Percentiles rank a stretch among this genome's conserved stretches.
These are phyloP conservation scores for Bacidia rubella DNA, from an alignment of 495 filamentous ascomycete species.

Conservation along the genomic window DNA sequence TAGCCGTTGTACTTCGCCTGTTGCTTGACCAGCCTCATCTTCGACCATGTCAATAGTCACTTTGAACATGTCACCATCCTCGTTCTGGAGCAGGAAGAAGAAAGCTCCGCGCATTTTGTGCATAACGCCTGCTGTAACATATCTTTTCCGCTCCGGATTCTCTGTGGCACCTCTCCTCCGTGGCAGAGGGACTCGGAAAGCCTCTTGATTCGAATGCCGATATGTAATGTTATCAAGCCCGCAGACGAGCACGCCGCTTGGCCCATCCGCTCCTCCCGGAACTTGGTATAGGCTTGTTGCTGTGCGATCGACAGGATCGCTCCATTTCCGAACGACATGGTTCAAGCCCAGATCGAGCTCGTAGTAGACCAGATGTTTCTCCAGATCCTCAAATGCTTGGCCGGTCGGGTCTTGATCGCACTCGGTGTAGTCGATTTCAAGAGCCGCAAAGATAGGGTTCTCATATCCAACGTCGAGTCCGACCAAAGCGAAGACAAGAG, in stretches of 20 bases:
- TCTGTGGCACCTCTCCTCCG: slow-evolving; percentile 75
- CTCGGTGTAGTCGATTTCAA: slow-evolving; percentile 88
- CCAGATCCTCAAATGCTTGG: slow-evolving; percentile 61
- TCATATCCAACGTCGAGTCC: slow-evolving; percentile 91
- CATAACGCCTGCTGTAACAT: slow-evolving; percentile 81
- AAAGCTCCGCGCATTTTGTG: slow-evolving; percentile 95
- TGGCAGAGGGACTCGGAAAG: slow-evolving; percentile 81
- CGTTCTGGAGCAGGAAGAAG: slow-evolving; percentile 90
- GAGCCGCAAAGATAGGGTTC: slow-evolving; percentile 86
- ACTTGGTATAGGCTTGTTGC: slow-evolving; percentile 89
- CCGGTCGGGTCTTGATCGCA: slow-evolving; percentile 85
- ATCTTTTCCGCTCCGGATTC: slow-evolving; percentile 79
- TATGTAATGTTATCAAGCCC: slow-evolving; percentile 92
- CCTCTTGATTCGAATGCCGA: slow-evolving; percentile 78
- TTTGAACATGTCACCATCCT: slow-evolving; percentile 96
- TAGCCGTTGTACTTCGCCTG: slow-evolving; percentile 63
- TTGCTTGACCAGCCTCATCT: slow-evolving; percentile 62
- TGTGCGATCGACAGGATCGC: slow-evolving; percentile 81
- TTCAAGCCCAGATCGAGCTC: slow-evolving; percentile 94
- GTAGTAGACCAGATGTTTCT: slow-evolving; percentile 91
- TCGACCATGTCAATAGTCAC: slow-evolving; percentile 83
- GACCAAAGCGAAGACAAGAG: slow-evolving; percentile 72
- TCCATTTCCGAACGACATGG: slow-evolving; percentile 92
- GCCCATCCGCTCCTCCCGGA: slow-evolving; percentile 83
- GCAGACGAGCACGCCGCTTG: slow-evolving; percentile 89